Evolutionary conservation across 352 stramenopile species (phyloP).

Genomic region (Saprolegnia parasitica): DNA sequence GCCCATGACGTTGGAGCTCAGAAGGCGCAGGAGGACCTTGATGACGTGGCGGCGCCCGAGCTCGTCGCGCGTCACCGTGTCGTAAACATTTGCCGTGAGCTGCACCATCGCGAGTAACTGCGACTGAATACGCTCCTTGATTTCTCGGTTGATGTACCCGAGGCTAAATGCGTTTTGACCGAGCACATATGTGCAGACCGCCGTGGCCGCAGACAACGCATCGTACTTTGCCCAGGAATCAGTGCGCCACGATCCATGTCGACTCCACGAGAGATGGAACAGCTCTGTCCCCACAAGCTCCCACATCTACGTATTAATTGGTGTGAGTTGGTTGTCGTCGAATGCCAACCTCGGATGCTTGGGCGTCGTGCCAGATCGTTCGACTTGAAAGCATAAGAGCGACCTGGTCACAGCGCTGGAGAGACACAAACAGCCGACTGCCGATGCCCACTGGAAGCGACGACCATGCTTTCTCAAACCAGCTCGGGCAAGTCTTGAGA

Average conservation of each 20-base stretch:
- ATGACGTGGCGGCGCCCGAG: neutral
- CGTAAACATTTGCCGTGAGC: neutral
- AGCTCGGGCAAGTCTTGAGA: neutral
- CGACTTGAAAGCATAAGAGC: neutral
- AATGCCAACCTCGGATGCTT: neutral
- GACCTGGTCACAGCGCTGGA: slow-evolving; percentile 3
- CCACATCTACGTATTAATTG: slow-evolving; percentile 1
- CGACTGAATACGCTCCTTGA: slow-evolving; percentile 23
- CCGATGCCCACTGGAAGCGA: neutral
- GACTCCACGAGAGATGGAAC: neutral
- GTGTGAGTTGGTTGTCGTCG: neutral
- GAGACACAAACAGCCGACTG: slow-evolving; percentile 4
- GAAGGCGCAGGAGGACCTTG: slow-evolving; percentile 10
- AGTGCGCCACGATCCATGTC: neutral
- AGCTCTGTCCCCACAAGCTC: slow-evolving; percentile 12
- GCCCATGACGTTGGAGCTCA: slow-evolving; percentile 17
- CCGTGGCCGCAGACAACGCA: neutral
- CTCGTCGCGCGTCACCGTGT: neutral
- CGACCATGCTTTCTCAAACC: slow-evolving; percentile 7
- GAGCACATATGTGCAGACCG: slow-evolving; percentile 15
- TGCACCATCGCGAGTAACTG: slow-evolving; percentile 19
- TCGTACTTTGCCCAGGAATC: neutral
- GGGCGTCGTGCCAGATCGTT: neutral
- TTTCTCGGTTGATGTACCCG: slow-evolving; percentile 25
- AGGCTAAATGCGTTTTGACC: slow-evolving; percentile 19